Evolutionary conservation across 2,329 filamentous ascomycete species (phyloP), one percentile per base, ranked within the genome.

Genomic region (Sporothrix sp.): DNA sequence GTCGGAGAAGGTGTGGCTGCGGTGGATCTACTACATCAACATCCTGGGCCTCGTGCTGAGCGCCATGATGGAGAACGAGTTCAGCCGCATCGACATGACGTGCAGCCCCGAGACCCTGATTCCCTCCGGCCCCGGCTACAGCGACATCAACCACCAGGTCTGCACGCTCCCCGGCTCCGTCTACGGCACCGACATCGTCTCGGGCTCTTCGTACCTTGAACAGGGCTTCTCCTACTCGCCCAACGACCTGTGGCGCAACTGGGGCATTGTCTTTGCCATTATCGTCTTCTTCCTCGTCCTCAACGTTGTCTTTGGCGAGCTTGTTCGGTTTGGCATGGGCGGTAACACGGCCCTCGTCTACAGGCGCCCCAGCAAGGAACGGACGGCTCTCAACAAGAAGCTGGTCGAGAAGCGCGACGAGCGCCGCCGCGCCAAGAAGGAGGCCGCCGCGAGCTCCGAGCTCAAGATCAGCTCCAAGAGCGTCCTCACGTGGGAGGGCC

Each of bases 51-150:
- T 93, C 2, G 79, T 81, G 0, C 94, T 95, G 62, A 77, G 82
- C 10, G 72, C 81, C 2, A 66, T 95, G 66, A 93, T 95, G 86
- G 79, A 86, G 59, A 95, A 95, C 60, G 89, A 95, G 61, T 95
- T 95, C 60, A 73, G 75, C 32, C 68, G 77, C 10, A 71, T 86
- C 37, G 73, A 82, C 25, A 70, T 95, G 62, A 80, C 75, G 0
- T 95, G 89, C 60, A 78, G 77, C 0, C 71, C 71, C 2, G 73
- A 76, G 39, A 86, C 80, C 0, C 68, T 95, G 4, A 73, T 95
- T 18, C 88, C 88, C 0, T 76, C 71, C 3, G 88, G 87, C 0
- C 71, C 78, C 1, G 78, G 74, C 1, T 94, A 95, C 59, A 71
- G 68, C 52, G 74, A 90, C 54, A 81, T 89, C 60, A 71, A 78